Base-by-base conservation (phyloP, 148 eudicot species). In the Vaccinium darrowii region DNA sequence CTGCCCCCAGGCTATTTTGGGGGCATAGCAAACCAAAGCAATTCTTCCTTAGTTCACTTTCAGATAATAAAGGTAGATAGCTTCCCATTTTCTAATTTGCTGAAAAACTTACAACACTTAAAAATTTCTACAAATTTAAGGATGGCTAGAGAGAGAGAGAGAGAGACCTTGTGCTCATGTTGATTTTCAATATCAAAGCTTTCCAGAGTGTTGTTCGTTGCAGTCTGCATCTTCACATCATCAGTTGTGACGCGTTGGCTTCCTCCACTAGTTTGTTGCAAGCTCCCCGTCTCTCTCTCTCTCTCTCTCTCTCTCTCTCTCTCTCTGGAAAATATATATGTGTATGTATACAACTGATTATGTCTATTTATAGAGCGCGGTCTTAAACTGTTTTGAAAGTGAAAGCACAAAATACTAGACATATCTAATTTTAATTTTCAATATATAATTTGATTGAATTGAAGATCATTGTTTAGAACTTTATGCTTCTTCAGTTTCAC, bases 241-340 rank as follows among this genome's bases (percentile, higher is more conserved):
- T 87, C 50, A 8, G 89, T 83, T 7, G 69, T 81, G 13, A 92
- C 85, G 14, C 92, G 91, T 58, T 90, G 90, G 88, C 88, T 91
- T 1, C 90, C 83, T 77, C 85, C 89, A 69, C 1, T 18, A 33
- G 6, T 50, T 9, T 85, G 51, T 33, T 72, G 50, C 65, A 88
- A 39, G 83, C 84, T 83, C 30, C 75, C 90, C 90, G 87, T 89
- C 79, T 76, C 73, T 76, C 73, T 71, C 81, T 89, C 79, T 77
- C 73, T 54, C 57, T 71, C 81, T 82, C 72, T 27, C 62, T 27
- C 78, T 63, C 56, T 23, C 63, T 79, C 69, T 67, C 60, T 56
- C 60, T 56, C 60, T 15, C 60, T 18, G 6, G 8, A 57, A n/a
- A 10, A 7, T n/a, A 11, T 23, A 4, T 67, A 21, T 0, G 0